Conservation (phyloP, 805 yeast genomes). For the Hanseniaspora thailandica region DNA sequence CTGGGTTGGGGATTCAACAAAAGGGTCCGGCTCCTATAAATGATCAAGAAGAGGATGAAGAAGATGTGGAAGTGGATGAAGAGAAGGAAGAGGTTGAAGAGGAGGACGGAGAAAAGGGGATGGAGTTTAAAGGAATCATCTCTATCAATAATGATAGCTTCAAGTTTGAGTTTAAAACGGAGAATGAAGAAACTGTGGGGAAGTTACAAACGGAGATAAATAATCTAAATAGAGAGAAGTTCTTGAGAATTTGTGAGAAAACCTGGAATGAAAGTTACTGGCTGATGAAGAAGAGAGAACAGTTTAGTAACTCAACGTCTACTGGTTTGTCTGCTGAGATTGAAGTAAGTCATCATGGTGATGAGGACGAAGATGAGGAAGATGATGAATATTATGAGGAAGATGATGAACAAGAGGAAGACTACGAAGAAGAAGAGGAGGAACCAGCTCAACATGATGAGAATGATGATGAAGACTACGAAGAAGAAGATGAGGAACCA, state of each 20-base stretch:
- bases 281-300: conserved; percentile 8
- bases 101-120: background rate
- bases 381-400: background rate
- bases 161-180: conserved; percentile 9
- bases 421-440: background rate
- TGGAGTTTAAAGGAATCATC: background rate
- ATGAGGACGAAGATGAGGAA: background rate
- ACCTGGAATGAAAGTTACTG: conserved; percentile 14
- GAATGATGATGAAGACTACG: too few relatives aligned
- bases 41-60: background rate
- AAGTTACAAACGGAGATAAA: background rate
- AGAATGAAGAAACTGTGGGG: background rate
- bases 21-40: background rate
- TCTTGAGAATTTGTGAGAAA: conserved; percentile 15
- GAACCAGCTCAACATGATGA: too few relatives aligned
- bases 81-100: background rate
- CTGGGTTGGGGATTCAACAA: background rate
- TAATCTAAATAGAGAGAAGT: conserved; percentile 10
- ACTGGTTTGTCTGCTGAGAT: background rate
- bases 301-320: background rate
- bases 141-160: conserved; percentile 9
- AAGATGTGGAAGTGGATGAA: background rate
- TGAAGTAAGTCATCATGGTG: background rate
- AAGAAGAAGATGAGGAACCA: too few relatives aligned
- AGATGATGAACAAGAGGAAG: background rate